Evolutionary conservation across 2,329 filamentous ascomycete species (phyloP).

Genomic region (Amesomyces nigricolor): DNA sequence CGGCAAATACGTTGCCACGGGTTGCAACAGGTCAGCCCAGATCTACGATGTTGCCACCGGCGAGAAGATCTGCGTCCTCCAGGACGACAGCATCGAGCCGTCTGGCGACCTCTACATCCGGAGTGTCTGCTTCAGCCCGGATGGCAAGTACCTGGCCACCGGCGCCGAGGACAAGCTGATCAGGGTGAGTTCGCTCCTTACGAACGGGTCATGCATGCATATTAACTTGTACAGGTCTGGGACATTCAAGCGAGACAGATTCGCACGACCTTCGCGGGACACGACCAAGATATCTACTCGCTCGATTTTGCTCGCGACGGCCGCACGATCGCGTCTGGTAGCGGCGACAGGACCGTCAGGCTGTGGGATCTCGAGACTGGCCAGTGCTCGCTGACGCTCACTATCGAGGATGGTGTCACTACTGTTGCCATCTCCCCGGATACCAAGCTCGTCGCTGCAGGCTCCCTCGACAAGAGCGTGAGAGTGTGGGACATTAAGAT

Average conservation of each 20-base stretch:
- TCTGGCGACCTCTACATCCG: slow-evolving; percentile 93
- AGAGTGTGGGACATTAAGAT: slow-evolving; percentile 90
- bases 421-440: slow-evolving; percentile 97
- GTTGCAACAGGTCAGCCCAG: slow-evolving; percentile 97
- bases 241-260: slow-evolving; percentile 81
- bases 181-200: slow-evolving; percentile 55
- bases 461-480: slow-evolving; percentile 95
- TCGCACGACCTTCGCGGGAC: slow-evolving; percentile 88
- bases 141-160: slow-evolving; percentile 88
- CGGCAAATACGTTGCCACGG: slow-evolving; percentile 91
- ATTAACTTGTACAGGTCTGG: slow-evolving; percentile 65
- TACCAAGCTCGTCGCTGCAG: slow-evolving; percentile 87
- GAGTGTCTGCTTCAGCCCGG: slow-evolving; percentile 97
- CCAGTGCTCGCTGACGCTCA: slow-evolving; percentile 74
- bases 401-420: slow-evolving; percentile 94
- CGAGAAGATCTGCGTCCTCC: slow-evolving; percentile 80
- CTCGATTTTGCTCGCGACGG: slow-evolving; percentile 92
- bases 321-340: slow-evolving; percentile 89
- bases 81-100: slow-evolving; percentile 82
- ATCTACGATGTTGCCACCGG: slow-evolving; percentile 92
- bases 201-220: neutral
- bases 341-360: slow-evolving; percentile 87
- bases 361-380: slow-evolving; percentile 92
- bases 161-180: slow-evolving; percentile 98
- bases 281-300: slow-evolving; percentile 98